Conservation (phyloP, 2,329 filamentous ascomycete species). For the Xylariales sp. region DNA sequence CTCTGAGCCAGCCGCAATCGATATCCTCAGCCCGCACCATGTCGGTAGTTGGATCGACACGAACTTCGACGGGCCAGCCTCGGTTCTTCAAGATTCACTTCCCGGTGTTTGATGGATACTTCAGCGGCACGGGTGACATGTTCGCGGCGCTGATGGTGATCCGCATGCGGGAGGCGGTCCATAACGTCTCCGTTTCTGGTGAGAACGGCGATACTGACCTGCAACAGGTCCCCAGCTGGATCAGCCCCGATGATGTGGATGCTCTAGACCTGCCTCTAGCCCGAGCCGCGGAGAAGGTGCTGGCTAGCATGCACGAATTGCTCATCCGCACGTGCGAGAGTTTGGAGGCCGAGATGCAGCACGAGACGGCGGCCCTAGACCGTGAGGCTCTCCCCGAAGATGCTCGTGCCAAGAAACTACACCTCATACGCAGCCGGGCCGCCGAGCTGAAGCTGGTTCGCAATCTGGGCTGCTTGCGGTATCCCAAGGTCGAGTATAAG, state of each 20-base stretch:
- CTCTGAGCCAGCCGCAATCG: slow-evolving; percentile 43
- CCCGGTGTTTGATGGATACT: slow-evolving; percentile 86
- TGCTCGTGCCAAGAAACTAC: slow-evolving; percentile 51
- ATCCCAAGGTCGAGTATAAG: slow-evolving; percentile 61
- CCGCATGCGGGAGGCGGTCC: slow-evolving; percentile 78
- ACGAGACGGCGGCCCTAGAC: slow-evolving; percentile 35
- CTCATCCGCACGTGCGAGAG: slow-evolving; percentile 64
- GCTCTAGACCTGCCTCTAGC: slow-evolving; percentile 76
- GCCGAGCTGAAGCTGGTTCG: slow-evolving; percentile 81
- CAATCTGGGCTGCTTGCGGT: slow-evolving; percentile 63
- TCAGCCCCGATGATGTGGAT: slow-evolving; percentile 66
- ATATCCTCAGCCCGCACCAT: slow-evolving; percentile 36
- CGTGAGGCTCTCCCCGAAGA: slow-evolving; percentile 33
- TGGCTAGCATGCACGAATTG: slow-evolving; percentile 89
- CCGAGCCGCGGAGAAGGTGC: slow-evolving; percentile 76
- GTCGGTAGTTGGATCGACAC: slow-evolving; percentile 66
- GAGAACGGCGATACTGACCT: slow-evolving; percentile 38
- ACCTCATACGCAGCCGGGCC: slow-evolving; percentile 74
- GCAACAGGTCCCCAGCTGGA: slow-evolving; percentile 60
- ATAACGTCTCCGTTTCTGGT: too few species aligned
- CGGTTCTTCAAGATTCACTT: slow-evolving; percentile 88
- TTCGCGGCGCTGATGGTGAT: slow-evolving; percentile 89
- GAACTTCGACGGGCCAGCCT: slow-evolving; percentile 56
- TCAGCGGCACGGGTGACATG: slow-evolving; percentile 97
- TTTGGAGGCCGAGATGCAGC: slow-evolving; percentile 48